phyloP scores from a whole-genome alignment of 2,329 filamentous ascomycete species.

The Talaromyces sp. region DNA sequence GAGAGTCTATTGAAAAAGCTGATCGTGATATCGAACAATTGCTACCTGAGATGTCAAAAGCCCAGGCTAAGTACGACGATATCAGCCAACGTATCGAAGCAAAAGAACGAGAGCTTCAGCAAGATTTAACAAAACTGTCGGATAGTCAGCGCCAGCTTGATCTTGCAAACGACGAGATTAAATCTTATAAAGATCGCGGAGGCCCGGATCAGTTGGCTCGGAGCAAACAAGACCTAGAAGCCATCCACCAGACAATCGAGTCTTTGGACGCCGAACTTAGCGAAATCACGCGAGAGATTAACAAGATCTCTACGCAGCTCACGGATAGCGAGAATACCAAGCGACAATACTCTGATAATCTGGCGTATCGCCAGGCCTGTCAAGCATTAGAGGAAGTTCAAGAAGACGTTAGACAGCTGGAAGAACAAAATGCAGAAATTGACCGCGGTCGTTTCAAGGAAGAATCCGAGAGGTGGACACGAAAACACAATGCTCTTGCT shows the following conservation, averaged over 20 bases:
- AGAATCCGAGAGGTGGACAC: conserved; percentile 65
- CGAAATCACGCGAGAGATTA: conserved; percentile 64
- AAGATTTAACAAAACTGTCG: conserved; percentile 65
- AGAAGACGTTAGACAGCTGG: conserved; percentile 66
- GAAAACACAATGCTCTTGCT: conserved; percentile 61
- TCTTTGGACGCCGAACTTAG: conserved; percentile 63
- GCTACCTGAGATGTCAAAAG: conserved; percentile 69
- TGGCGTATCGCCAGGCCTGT: conserved; percentile 74
- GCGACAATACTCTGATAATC: conserved; percentile 82
- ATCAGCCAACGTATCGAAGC: conserved; percentile 64
- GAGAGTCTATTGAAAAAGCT: conserved; percentile 61
- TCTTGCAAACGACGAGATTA: conserved; percentile 70
- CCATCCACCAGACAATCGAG: conserved; percentile 61
- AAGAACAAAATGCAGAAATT: conserved; percentile 72
- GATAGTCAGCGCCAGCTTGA: conserved; percentile 73
- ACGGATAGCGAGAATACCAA: conserved; percentile 77
- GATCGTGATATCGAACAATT: conserved; percentile 72
- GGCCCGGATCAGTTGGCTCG: conserved; percentile 66
- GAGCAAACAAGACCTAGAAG: conserved; percentile 64
- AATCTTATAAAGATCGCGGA: conserved; percentile 69
- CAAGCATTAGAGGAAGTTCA: conserved; percentile 63
- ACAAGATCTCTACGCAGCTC: conserved; percentile 71
- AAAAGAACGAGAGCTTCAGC: conserved; percentile 67
- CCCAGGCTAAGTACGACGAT: conserved; percentile 72
- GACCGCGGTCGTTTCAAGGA: conserved; percentile 70